Conservation (phyloP, 148 eudicot genomes). For the Linanthus parryae region DNA sequence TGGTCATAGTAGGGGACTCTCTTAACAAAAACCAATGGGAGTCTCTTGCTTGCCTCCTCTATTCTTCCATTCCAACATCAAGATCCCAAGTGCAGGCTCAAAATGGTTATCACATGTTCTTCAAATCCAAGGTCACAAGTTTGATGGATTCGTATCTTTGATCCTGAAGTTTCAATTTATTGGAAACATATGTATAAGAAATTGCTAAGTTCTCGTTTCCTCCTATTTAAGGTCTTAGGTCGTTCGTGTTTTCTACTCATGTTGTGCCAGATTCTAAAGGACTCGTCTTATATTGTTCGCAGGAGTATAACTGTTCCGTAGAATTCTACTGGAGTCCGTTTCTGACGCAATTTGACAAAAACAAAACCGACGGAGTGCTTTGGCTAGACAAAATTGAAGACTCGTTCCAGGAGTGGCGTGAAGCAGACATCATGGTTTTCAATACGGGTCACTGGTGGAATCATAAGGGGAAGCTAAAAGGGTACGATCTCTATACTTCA, state of each 20-base stretch:
- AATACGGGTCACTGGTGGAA: slow-evolving; percentile 69
- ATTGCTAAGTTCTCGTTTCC: background rate
- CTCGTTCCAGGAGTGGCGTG: slow-evolving; percentile 29
- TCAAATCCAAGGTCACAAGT: slow-evolving; percentile 29
- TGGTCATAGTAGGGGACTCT: slow-evolving; percentile 46
- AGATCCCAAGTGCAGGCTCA: slow-evolving; percentile 15
- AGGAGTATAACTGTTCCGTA: slow-evolving; percentile 49
- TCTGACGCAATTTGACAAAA: slow-evolving; percentile 24
- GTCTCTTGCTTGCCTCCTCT: slow-evolving; percentile 48
- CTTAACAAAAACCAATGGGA: slow-evolving; percentile 47
- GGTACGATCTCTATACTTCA: too few relatives aligned
- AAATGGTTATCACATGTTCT: slow-evolving; percentile 17
- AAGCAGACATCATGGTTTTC: slow-evolving; percentile 53
- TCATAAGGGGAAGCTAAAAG: slow-evolving; percentile 26
- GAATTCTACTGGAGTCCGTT: slow-evolving; percentile 64
- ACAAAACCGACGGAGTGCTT: slow-evolving; percentile 25
- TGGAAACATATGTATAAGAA: background rate
- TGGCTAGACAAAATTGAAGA: slow-evolving; percentile 28
- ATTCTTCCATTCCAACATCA: slow-evolving; percentile 28
- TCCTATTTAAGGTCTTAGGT: background rate
- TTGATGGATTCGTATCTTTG: background rate
- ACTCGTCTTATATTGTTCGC: background rate
- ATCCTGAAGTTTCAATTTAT: too few relatives aligned
- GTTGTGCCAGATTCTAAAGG: background rate
- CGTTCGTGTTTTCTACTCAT: background rate